Evolutionary conservation across 164 flowering plant species (phyloP).

Genomic region (Stephania cephalantha): DNA sequence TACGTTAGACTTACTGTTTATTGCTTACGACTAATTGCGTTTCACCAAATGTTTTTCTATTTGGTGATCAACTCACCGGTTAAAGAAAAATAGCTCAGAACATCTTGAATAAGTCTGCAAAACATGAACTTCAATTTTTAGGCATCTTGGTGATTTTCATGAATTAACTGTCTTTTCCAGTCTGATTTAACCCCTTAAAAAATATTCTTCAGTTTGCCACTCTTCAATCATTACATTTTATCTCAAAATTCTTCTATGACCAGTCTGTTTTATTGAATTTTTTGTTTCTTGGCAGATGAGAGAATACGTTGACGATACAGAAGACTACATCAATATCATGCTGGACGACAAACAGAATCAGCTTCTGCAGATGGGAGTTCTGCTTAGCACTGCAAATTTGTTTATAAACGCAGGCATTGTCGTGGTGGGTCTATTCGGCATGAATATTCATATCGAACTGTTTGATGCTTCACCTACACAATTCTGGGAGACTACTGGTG

Average conservation of each 20-base stretch:
- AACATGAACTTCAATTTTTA: too few species aligned
- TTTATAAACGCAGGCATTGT: slow-evolving; percentile 32
- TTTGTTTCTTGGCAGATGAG: slow-evolving; percentile 24
- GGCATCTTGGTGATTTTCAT: too few species aligned
- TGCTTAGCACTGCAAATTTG: slow-evolving; percentile 35
- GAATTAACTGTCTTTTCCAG: too few species aligned
- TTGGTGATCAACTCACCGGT: too few species aligned
- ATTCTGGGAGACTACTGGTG: slow-evolving; percentile 35
- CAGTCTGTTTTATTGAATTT: background rate
- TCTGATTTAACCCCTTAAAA: background rate
- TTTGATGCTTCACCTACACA: slow-evolving; percentile 13
- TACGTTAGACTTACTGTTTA: slow-evolving; percentile 15
- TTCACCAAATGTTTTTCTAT: background rate
- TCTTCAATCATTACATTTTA: background rate
- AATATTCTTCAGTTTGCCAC: too few species aligned
- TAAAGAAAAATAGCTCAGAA: too few species aligned
- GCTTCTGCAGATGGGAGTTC: slow-evolving; percentile 45
- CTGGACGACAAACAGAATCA: slow-evolving; percentile 49
- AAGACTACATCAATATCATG: slow-evolving; percentile 45
- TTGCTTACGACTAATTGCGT: background rate
- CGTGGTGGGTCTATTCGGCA: slow-evolving; percentile 33
- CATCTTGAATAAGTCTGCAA: background rate
- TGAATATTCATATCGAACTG: slow-evolving; percentile 29
- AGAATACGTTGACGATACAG: slow-evolving; percentile 43
- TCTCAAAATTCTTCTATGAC: background rate